Base-by-base conservation (phyloP, 352 stramenopile genomes). In the Thraustochytrium sp. region DNA sequence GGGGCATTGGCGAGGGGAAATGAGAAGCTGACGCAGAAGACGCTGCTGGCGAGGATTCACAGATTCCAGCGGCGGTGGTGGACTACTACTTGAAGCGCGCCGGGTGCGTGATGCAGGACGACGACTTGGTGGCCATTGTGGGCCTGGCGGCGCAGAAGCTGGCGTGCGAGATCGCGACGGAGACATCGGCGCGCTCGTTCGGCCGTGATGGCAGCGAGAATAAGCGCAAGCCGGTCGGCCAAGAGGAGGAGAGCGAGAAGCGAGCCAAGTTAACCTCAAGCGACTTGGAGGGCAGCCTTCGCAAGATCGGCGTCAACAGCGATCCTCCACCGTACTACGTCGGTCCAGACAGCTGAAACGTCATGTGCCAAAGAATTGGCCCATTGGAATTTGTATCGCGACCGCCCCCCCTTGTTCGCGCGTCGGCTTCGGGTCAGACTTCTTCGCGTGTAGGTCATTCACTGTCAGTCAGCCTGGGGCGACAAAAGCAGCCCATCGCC, bases 41-140 rank as follows among this genome's bases (percentile, higher is more conserved):
- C n/a, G 42, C 5, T 5, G 42, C 42, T 49, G 42, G 16, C 42
- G 42, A 16, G 42, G 42, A 49, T 16, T 49, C 5, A 51, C 2
- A 82, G 74, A 73, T 82, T 38, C 74, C 74, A 31, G 53, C 74
- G 23, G 48, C 74, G 5, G 74, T 82, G 4, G 74, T 82, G 51
- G 74, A 82, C 23, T 82, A 82, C 38, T 54, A 82, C 49, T 3
- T 82, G 74, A 56, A 55, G 9, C 63, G 51, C 23, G 49, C 74
- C 11, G 74, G 74, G 1, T 82, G 74, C 74, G 42, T 82, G 4
- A 82, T 73, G 74, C 34, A 37, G 51, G 53, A 82, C 42, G 37
- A 56, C 3, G 74, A 82, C 38, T 26, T 82, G n/a, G 74, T 82
- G 37, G 29, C 26, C 0, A 82, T 82, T 34, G 74, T 82, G 4